Conservation (phyloP, 345 rosid genomes). For the Eucalyptus coolabah region DNA sequence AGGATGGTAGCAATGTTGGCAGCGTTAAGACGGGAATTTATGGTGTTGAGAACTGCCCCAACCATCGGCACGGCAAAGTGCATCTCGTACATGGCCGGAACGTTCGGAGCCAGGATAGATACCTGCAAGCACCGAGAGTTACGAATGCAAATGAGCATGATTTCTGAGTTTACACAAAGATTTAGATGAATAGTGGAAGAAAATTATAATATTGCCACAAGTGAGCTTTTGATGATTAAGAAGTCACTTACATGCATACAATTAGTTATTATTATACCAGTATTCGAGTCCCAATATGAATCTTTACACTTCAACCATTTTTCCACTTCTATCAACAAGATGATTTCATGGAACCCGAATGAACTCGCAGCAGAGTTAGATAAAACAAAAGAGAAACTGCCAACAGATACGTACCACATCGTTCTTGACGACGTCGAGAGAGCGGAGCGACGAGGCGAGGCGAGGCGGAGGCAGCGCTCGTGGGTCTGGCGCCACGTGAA, state of each 20-base stretch:
- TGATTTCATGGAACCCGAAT: background rate
- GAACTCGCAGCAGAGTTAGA: background rate
- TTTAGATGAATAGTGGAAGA: background rate
- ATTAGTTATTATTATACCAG: background rate
- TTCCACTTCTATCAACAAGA: background rate
- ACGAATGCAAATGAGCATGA: background rate
- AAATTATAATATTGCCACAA: background rate
- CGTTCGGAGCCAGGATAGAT: slow-evolving; percentile 64
- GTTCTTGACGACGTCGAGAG: slow-evolving; percentile 26
- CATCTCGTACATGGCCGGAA: slow-evolving; percentile 88
- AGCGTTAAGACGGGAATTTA: slow-evolving; percentile 61
- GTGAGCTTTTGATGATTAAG: background rate
- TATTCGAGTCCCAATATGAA: background rate
- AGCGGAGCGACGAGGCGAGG: slow-evolving; percentile 49
- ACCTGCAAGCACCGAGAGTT: slow-evolving; percentile 12
- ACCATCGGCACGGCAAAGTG: slow-evolving; percentile 88
- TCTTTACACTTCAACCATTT: background rate
- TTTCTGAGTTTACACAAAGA: background rate
- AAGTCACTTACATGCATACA: background rate
- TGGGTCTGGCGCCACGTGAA: slow-evolving; percentile 62
- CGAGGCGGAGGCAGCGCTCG: slow-evolving; percentile 50
- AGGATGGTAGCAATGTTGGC: slow-evolving; percentile 43
- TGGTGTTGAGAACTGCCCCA: slow-evolving; percentile 63
- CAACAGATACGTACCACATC: slow-evolving; percentile 26
- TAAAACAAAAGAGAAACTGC: background rate